Evolutionary conservation across 305 asterid genomes (phyloP).

Genomic region (Fraxinus floribunda): DNA sequence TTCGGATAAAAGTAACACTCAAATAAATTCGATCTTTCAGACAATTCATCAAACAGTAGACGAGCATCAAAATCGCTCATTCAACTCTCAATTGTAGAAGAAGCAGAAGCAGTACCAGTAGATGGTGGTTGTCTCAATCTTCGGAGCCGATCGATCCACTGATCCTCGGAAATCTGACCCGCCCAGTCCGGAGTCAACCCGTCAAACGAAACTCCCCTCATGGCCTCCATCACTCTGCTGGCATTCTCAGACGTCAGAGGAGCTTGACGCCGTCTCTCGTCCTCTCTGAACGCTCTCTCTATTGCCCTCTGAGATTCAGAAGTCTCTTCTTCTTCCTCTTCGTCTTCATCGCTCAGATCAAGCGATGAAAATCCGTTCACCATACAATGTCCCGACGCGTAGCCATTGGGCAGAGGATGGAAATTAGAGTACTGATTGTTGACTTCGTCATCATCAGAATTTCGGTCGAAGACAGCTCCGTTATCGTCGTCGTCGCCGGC

Average conservation of each 20-base stretch:
- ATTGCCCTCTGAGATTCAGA: slow-evolving; percentile 47
- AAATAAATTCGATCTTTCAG: background rate
- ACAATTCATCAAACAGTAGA: no score
- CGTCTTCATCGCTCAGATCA: slow-evolving; percentile 51
- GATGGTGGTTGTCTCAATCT: slow-evolving; percentile 24
- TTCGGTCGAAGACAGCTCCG: slow-evolving; percentile 24
- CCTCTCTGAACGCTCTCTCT: slow-evolving; percentile 69
- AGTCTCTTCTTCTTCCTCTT: slow-evolving; percentile 42
- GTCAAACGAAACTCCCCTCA: slow-evolving; percentile 69
- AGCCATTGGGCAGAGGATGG: slow-evolving; percentile 55
- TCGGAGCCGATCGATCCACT: slow-evolving; percentile 62
- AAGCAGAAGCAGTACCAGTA: no score
- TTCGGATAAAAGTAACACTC: background rate
- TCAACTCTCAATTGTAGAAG: no score
- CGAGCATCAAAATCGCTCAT: no score
- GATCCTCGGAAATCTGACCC: slow-evolving; percentile 60
- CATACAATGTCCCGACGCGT: slow-evolving; percentile 21
- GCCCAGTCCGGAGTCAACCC: slow-evolving; percentile 80
- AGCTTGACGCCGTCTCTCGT: slow-evolving; percentile 72
- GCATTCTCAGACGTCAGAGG: slow-evolving; percentile 72
- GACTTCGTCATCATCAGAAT: slow-evolving; percentile 31
- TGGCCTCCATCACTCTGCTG: slow-evolving; percentile 76
- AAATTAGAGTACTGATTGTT: slow-evolving; percentile 5
- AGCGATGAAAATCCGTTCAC: slow-evolving; percentile 57
- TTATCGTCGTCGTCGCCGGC: slow-evolving; percentile 27